Evolutionary conservation across 2,329 filamentous ascomycete genomes (phyloP).

Genomic region (Trematosphaeria pertusa): DNA sequence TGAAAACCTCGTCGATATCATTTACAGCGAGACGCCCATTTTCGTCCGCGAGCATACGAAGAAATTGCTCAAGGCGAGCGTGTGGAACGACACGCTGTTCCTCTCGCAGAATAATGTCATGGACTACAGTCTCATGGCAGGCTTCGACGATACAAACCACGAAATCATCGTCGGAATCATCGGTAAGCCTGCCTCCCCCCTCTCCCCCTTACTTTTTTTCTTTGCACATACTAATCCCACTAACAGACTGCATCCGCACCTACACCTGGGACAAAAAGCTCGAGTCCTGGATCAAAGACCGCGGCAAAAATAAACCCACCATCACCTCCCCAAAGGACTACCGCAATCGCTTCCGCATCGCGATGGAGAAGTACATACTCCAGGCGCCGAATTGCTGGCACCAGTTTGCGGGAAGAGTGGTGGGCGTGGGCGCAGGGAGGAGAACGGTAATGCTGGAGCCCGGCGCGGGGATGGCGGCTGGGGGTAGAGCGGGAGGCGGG

Average conservation of each 20-base stretch:
- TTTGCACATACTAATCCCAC: not conserved
- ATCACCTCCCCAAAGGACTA: conserved; percentile 98
- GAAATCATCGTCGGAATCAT: conserved; percentile 98
- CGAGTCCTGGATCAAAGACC: conserved; percentile 99
- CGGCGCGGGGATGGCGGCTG: conserved; percentile 5
- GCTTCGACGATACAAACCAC: conserved; percentile 86
- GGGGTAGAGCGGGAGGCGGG: not conserved
- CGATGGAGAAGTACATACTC: conserved; percentile 89
- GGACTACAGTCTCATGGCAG: conserved; percentile 99
- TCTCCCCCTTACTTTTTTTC: not conserved
- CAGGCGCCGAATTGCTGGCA: conserved; percentile 80
- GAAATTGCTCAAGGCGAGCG: conserved; percentile 86
- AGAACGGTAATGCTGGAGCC: conserved; percentile 15
- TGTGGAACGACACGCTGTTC: conserved; percentile 98
- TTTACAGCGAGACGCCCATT: conserved; percentile 87
- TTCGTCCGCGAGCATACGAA: conserved; percentile 97
- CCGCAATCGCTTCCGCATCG: conserved; percentile 92
- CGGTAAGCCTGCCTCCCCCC: conserved; percentile 29
- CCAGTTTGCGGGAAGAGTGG: conserved; percentile 58
- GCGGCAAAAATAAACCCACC: conserved; percentile 85
- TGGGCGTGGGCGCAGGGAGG: conserved; percentile 24
- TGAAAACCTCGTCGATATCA: conserved; percentile 99
- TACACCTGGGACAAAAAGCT: conserved; percentile 99
- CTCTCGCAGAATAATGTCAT: conserved; percentile 95
- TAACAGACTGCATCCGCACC: conserved; percentile 85